These are phyloP conservation scores for Diplocarpon mali DNA, from an alignment of 2,329 filamentous ascomycete species.

Conservation along the genomic window DNA sequence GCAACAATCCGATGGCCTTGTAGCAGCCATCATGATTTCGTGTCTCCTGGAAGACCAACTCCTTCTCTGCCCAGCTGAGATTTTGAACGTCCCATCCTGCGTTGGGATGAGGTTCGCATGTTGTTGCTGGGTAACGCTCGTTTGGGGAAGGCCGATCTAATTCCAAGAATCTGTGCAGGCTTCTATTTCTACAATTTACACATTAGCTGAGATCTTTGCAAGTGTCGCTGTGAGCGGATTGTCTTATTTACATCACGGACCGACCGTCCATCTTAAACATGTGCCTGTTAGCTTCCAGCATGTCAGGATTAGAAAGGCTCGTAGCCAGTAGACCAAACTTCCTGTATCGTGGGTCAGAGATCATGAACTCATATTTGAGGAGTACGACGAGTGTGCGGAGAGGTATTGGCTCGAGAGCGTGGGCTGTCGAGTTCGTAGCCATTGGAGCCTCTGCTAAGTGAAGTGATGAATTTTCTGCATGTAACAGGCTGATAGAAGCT, in stretches of 20 bases:
- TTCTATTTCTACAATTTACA: not conserved
- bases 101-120: not conserved
- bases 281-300: not conserved
- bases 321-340: not conserved
- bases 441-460: not conserved
- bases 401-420: not conserved
- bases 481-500: too few species aligned
- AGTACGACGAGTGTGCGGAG: not conserved
- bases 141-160: not conserved
- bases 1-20: not conserved
- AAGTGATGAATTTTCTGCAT: too few species aligned
- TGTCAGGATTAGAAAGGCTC: not conserved
- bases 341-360: not conserved
- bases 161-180: not conserved
- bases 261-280: not conserved
- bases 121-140: not conserved
- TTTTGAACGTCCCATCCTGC: not conserved
- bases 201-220: not conserved
- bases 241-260: not conserved
- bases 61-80: not conserved
- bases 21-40: constrained; percentile 1
- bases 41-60: not conserved
- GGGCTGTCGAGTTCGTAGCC: not conserved
- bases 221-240: not conserved
- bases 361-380: constrained; percentile 5